Percentiles rank a stretch among this genome's conserved stretches.
These are phyloP conservation scores for Stachybotrys chlorohalonatus DNA, from an alignment of 2,329 filamentous ascomycete genomes.

Conservation along the genomic window DNA sequence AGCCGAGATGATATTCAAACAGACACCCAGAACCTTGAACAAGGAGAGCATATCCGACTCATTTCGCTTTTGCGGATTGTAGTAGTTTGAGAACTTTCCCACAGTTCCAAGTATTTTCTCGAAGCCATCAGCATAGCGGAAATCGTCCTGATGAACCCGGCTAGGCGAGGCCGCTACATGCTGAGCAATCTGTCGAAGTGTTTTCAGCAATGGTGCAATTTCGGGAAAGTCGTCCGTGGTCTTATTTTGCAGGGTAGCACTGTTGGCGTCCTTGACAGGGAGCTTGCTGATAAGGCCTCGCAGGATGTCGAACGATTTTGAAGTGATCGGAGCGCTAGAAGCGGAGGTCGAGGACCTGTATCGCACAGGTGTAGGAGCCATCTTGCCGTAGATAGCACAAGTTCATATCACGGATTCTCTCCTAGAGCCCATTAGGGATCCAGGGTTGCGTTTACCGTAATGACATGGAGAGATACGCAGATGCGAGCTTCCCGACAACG, in stretches of 20 bases:
- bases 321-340: constrained; percentile 41
- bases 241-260: constrained; percentile 1
- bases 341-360: constrained; percentile 57
- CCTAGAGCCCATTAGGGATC: not conserved
- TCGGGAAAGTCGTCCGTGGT: constrained; percentile 36
- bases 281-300: constrained; percentile 38
- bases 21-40: constrained; percentile 60
- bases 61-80: constrained; percentile 55
- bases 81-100: constrained; percentile 64
- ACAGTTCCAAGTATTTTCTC: constrained; percentile 62
- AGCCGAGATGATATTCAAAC: constrained; percentile 66
- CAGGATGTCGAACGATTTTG: constrained; percentile 53
- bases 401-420: not conserved
- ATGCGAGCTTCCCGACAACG: not conserved
- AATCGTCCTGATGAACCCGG: constrained; percentile 61
- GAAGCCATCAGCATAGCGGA: constrained; percentile 74
- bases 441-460: not conserved
- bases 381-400: not conserved
- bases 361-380: constrained; percentile 30
- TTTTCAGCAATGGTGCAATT: constrained; percentile 38
- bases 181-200: constrained; percentile 58
- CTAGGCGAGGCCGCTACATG: constrained; percentile 41
- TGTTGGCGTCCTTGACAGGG: constrained; percentile 4
- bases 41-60: constrained; percentile 54
- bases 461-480: not conserved